These are phyloP conservation scores for Penicillium brevicompactum DNA, from an alignment of 2,329 filamentous ascomycete genomes.

Conservation along the genomic window DNA sequence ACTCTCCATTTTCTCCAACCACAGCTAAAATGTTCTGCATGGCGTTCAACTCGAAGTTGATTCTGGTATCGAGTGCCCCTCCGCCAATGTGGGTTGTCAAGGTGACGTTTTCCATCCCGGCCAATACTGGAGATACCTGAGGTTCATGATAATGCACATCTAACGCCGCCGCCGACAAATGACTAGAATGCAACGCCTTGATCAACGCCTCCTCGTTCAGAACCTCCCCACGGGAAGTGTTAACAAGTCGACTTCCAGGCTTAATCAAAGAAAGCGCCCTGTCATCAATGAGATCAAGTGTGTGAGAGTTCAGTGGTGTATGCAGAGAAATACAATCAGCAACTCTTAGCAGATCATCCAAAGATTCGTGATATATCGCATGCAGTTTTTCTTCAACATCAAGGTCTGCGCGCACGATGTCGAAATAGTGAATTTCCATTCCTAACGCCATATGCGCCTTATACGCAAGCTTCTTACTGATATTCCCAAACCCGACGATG, in stretches of 20 bases:
- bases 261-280: slow-evolving; percentile 50
- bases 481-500: slow-evolving; percentile 57
- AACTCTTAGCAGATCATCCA: slow-evolving; percentile 45
- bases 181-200: slow-evolving; percentile 49
- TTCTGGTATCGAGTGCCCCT: slow-evolving; percentile 49
- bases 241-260: slow-evolving; percentile 51
- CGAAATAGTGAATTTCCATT: slow-evolving; percentile 58
- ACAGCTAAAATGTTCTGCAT: slow-evolving; percentile 48
- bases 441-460: slow-evolving; percentile 51
- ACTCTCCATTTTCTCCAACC: slow-evolving; percentile 11
- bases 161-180: slow-evolving; percentile 51
- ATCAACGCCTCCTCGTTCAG: slow-evolving; percentile 56
- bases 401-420: slow-evolving; percentile 44
- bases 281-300: slow-evolving; percentile 44
- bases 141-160: slow-evolving; percentile 60
- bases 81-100: slow-evolving; percentile 51
- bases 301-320: slow-evolving; percentile 44
- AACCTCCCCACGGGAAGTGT: slow-evolving; percentile 56
- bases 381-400: slow-evolving; percentile 40
- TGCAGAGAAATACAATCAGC: slow-evolving; percentile 44
- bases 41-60: slow-evolving; percentile 46
- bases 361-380: slow-evolving; percentile 41
- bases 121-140: slow-evolving; percentile 47
- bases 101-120: slow-evolving; percentile 46
- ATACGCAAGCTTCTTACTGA: slow-evolving; percentile 50